These are phyloP conservation scores for Ceratocystis eucalypticola DNA, from an alignment of 2,329 filamentous ascomycete species.

Conservation along the genomic window DNA sequence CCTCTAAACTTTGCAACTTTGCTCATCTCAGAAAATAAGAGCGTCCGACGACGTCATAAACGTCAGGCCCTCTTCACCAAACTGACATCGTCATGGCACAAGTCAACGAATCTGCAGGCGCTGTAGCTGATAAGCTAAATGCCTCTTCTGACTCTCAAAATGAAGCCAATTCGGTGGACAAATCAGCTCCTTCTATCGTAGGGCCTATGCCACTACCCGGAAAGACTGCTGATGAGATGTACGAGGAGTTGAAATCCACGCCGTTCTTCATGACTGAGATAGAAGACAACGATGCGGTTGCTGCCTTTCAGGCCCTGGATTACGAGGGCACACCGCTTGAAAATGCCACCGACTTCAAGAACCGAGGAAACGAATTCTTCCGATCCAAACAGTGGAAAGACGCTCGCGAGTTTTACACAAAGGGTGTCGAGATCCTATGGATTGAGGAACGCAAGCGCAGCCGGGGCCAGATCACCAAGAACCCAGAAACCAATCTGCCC, in stretches of 20 bases:
- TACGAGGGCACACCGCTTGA: slow-evolving; percentile 86
- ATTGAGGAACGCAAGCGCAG: slow-evolving; percentile 46
- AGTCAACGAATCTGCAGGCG: not conserved
- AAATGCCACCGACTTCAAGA: slow-evolving; percentile 71
- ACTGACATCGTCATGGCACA: not conserved
- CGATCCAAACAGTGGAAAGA: slow-evolving; percentile 59
- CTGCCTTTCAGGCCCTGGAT: slow-evolving; percentile 76
- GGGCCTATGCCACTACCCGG: slow-evolving; percentile 22
- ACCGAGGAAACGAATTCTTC: slow-evolving; percentile 85
- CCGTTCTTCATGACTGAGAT: slow-evolving; percentile 95
- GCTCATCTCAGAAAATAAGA: not conserved
- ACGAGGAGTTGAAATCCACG: slow-evolving; percentile 44
- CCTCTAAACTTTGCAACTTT: slow-evolving; percentile 11
- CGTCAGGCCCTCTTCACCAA: not conserved
- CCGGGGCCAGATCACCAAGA: slow-evolving; percentile 27
- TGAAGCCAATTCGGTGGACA: slow-evolving; percentile 27
- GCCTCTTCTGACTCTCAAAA: slow-evolving; percentile 12
- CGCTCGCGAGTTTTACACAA: slow-evolving; percentile 81
- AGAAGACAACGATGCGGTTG: slow-evolving; percentile 70
- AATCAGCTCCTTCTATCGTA: slow-evolving; percentile 43
- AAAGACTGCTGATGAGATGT: slow-evolving; percentile 42
- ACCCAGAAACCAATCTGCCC: slow-evolving; percentile 23
- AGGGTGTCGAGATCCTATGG: slow-evolving; percentile 62
- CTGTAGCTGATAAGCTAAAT: slow-evolving; percentile 9
- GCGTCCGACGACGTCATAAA: not conserved